Percentiles rank a stretch among this genome's conserved stretches.
Conservation (phyloP, 1,284 basidiomycete species). For the Cystobasidium pallidum region DNA sequence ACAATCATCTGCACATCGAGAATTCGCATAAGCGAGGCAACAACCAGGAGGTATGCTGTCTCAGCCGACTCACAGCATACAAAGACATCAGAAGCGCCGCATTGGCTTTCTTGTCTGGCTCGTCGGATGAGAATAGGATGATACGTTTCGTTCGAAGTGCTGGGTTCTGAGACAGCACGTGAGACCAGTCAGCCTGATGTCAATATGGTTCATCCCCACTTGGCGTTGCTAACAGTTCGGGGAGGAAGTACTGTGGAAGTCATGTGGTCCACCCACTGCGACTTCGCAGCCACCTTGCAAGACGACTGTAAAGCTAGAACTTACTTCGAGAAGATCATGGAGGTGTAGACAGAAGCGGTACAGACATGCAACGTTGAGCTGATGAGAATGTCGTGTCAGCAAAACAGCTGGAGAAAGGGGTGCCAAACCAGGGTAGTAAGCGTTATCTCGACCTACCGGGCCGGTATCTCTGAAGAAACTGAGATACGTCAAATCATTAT, state of each 20-base stretch:
- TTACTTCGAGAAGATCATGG: constrained; percentile 81
- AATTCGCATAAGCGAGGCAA: not conserved
- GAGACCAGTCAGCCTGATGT: too few relatives aligned
- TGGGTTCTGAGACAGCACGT: constrained; percentile 63
- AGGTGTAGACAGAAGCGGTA: constrained; percentile 89
- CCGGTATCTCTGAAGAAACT: constrained; percentile 96
- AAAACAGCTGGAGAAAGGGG: too few relatives aligned
- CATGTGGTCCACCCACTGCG: too few relatives aligned
- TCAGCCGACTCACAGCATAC: constrained; percentile 70
- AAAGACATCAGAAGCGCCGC: constrained; percentile 88
- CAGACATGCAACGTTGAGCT: constrained; percentile 82
- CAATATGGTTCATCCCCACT: too few relatives aligned
- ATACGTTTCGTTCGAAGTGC: constrained; percentile 70
- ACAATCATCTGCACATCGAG: constrained; percentile 76
- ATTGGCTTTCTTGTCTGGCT: constrained; percentile 87
- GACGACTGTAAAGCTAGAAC: constrained; percentile 47
- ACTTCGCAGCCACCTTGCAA: too few relatives aligned
- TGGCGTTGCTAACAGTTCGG: too few relatives aligned
- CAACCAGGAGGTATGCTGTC: too few relatives aligned
- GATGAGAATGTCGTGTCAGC: not conserved
- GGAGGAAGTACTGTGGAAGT: too few relatives aligned
- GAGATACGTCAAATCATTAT: constrained; percentile 88
- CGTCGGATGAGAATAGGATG: constrained; percentile 84
- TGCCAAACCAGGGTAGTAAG: too few relatives aligned
- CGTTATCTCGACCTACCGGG: constrained; percentile 63